phyloP scores from a whole-genome alignment of 192 early-diverging fungal genomes.

The Coemansia sp. region DNA sequence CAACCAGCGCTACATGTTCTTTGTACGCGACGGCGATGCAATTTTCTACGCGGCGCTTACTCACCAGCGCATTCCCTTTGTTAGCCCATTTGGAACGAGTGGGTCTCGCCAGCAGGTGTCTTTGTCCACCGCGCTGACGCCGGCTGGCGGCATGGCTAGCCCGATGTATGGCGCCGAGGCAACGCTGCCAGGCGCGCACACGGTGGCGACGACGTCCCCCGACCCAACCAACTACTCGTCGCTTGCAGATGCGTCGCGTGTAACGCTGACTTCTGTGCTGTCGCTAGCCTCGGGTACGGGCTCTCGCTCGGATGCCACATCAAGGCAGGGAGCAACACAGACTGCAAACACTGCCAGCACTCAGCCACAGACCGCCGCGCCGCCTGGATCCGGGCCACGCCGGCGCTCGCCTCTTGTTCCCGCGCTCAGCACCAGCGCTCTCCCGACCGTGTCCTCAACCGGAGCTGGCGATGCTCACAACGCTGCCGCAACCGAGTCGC shows the following conservation, averaged over 20 bases:
- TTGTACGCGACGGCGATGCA: constrained; percentile 47
- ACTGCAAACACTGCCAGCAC: not conserved
- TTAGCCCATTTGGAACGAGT: constrained; percentile 29
- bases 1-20: constrained; percentile 53
- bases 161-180: constrained; percentile 17
- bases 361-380: not conserved
- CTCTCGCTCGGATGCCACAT: not conserved
- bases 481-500: not conserved
- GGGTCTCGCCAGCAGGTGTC: constrained; percentile 6
- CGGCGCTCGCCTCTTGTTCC: constrained; percentile 21
- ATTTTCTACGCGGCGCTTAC: constrained; percentile 47
- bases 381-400: not conserved
- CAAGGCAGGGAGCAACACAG: not conserved
- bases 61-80: constrained; percentile 32
- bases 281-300: not conserved
- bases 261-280: constrained; percentile 5
- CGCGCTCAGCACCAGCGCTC: constrained; percentile 6
- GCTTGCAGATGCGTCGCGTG: not conserved
- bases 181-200: constrained; percentile 30
- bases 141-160: constrained; percentile 9
- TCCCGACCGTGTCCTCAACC: not conserved
- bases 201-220: constrained; percentile 47
- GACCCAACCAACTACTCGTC: constrained; percentile 18
- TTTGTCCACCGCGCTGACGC: constrained; percentile 14
- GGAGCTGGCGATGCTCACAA: not conserved